phyloP scores from a whole-genome alignment of 2,329 filamentous ascomycete species.

The Ploettnerulaceae sp. region DNA sequence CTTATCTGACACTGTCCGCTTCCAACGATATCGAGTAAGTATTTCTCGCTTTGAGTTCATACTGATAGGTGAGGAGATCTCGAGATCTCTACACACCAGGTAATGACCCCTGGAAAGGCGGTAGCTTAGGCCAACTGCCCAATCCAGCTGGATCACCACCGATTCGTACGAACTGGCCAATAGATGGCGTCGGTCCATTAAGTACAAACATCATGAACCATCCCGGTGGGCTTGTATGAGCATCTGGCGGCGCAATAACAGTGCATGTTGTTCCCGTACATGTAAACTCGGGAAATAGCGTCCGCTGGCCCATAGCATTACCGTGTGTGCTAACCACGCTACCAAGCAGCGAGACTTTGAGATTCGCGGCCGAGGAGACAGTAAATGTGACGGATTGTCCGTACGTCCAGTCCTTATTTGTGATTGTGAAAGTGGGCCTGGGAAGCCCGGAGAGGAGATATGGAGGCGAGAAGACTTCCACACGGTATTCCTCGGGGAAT shows the following conservation, averaged over 20 bases:
- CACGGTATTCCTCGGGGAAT: constrained; percentile 57
- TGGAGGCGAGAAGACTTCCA: constrained; percentile 61
- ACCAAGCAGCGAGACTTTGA: constrained; percentile 32
- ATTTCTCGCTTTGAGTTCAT: too few relatives aligned
- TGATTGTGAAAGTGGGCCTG: constrained; percentile 50
- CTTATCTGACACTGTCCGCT: too few relatives aligned
- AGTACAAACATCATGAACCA: constrained; percentile 63
- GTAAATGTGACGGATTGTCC: constrained; percentile 16
- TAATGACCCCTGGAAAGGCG: constrained; percentile 15
- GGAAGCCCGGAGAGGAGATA: constrained; percentile 49
- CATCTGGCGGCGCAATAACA: constrained; percentile 51
- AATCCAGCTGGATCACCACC: constrained; percentile 58
- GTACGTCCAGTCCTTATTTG: constrained; percentile 51
- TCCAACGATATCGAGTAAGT: too few relatives aligned
- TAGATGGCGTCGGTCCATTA: constrained; percentile 54
- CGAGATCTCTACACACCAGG: constrained; percentile 22
- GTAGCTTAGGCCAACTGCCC: constrained; percentile 54
- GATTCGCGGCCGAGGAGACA: constrained; percentile 15
- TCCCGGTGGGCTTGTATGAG: constrained; percentile 53
- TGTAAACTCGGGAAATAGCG: constrained; percentile 51
- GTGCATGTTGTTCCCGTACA: constrained; percentile 40
- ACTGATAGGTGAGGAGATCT: too few relatives aligned
- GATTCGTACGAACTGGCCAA: constrained; percentile 59
- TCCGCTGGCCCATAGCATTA: constrained; percentile 62
- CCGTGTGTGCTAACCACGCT: constrained; percentile 51